phyloP scores from a whole-genome alignment of 139 green algal genomes.

The Chlamydomonas urium region DNA sequence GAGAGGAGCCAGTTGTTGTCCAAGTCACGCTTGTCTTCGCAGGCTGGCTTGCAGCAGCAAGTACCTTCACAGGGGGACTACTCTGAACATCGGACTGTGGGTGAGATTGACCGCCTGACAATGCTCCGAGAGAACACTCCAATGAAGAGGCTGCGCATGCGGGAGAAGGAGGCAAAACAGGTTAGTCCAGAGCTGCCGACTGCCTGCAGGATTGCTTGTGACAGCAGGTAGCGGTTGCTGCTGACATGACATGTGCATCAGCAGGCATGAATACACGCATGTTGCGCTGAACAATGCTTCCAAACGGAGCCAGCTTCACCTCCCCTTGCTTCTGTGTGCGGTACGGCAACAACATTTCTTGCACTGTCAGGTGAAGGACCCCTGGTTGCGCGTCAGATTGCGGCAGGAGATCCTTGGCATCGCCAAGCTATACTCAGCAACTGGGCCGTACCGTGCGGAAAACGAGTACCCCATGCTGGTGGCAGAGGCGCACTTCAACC shows the following conservation, averaged over 20 bases:
- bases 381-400: neutral
- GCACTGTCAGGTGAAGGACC: neutral
- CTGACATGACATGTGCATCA: neutral
- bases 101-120: neutral
- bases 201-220: no score
- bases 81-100: no score
- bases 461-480: conserved; percentile 6
- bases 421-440: neutral
- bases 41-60: no score
- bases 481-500: conserved; percentile 8
- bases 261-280: neutral
- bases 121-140: neutral
- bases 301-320: neutral
- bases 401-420: neutral
- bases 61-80: no score
- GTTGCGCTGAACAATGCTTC: neutral
- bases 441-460: neutral
- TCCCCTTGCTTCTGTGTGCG: neutral
- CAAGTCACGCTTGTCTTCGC: no score
- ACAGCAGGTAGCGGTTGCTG: no score
- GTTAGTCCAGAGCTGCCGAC: no score
- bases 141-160: neutral
- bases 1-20: no score
- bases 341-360: neutral
- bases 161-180: neutral